These are phyloP conservation scores for Boletus edulis DNA, from an alignment of 768 basidiomycete species.

Conservation along the genomic window DNA sequence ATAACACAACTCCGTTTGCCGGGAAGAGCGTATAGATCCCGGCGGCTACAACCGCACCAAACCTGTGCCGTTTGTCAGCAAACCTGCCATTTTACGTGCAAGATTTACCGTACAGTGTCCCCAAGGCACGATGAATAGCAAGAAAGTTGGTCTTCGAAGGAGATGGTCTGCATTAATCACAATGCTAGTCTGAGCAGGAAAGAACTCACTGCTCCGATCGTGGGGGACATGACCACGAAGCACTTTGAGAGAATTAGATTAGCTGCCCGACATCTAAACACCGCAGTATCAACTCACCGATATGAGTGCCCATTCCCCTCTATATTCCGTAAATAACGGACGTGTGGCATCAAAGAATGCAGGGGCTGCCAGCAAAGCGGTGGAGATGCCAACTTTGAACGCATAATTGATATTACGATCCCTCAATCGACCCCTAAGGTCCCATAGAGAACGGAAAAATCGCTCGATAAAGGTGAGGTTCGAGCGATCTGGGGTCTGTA, in stretches of 20 bases:
- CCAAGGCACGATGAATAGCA: slow-evolving; percentile 77
- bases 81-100: not conserved
- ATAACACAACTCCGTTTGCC: slow-evolving; percentile 68
- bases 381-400: slow-evolving; percentile 82
- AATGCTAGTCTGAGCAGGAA: not conserved
- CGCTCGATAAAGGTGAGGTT: slow-evolving; percentile 60
- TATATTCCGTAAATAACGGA: slow-evolving; percentile 73
- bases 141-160: slow-evolving; percentile 75
- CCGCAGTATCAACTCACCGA: slow-evolving; percentile 52
- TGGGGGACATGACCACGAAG: slow-evolving; percentile 89
- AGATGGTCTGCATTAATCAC: slow-evolving; percentile 11
- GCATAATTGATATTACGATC: slow-evolving; percentile 85
- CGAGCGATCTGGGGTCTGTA: slow-evolving; percentile 69
- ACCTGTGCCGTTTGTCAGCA: slow-evolving; percentile 38
- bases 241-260: slow-evolving; percentile 42
- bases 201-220: slow-evolving; percentile 72
- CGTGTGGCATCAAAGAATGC: slow-evolving; percentile 84
- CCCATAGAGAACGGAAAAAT: slow-evolving; percentile 72
- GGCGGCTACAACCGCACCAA: slow-evolving; percentile 78
- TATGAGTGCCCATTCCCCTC: slow-evolving; percentile 95
- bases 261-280: slow-evolving; percentile 10
- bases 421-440: slow-evolving; percentile 56
- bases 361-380: slow-evolving; percentile 78
- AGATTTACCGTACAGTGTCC: slow-evolving; percentile 65
- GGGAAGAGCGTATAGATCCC: slow-evolving; percentile 72